Evolutionary conservation across 2,329 filamentous ascomycete genomes (phyloP).

Genomic region (Exophiala alcalophila): DNA sequence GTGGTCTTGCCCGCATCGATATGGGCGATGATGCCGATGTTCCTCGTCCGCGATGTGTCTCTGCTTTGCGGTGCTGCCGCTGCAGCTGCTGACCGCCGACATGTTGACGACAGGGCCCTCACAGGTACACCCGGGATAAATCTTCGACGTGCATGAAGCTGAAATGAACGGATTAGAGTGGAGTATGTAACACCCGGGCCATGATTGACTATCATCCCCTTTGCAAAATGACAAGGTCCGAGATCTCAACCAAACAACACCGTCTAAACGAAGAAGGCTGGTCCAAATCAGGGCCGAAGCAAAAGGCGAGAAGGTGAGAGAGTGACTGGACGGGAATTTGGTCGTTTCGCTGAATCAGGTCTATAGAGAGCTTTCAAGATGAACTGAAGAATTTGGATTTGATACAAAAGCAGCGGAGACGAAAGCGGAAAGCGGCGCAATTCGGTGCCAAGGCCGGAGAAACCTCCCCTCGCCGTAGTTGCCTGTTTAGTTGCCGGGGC

Average conservation of each 20-base stretch:
- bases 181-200: constrained; percentile 17
- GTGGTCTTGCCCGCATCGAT: constrained; percentile 99
- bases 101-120: constrained; percentile 11
- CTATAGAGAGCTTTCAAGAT: too few relatives aligned
- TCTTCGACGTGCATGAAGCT: neutral
- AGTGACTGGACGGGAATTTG: too few relatives aligned
- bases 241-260: too few relatives aligned
- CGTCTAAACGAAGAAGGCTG: neutral
- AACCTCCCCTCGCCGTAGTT: too few relatives aligned
- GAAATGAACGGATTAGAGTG: constrained; percentile 16
- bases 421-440: too few relatives aligned
- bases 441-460: constrained; percentile 3
- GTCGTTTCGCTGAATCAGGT: too few relatives aligned
- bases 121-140: neutral
- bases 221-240: constrained; percentile 7
- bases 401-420: too few relatives aligned
- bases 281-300: too few relatives aligned
- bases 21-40: constrained; percentile 98
- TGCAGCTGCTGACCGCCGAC: constrained; percentile 3
- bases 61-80: constrained; percentile 10
- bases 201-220: constrained; percentile 24
- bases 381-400: too few relatives aligned
- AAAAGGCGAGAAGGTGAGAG: neutral
- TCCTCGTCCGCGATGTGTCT: constrained; percentile 66
- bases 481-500: too few relatives aligned